Base-by-base conservation (phyloP, 495 filamentous ascomycete species). In the Podospora pseudopauciseta region DNA sequence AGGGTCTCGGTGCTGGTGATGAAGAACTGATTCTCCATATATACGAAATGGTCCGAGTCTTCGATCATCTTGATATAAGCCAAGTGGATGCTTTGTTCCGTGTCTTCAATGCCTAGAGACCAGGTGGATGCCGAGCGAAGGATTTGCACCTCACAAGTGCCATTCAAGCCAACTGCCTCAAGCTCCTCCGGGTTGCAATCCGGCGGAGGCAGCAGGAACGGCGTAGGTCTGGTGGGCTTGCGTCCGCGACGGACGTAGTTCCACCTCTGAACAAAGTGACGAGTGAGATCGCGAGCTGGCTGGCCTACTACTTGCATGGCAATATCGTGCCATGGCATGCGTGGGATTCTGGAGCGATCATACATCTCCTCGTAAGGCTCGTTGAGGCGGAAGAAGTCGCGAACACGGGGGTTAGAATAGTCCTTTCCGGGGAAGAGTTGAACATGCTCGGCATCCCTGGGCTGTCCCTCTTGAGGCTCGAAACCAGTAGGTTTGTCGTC, bases 281-380 rank as follows among this genome's bases (percentile, higher is more conserved):
- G 86, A 26, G 93, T 97, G 60, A 98, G 85, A 80, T 99, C 95
- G 64, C 95, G 85, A 2, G 95, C 95, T 0, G 95, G 95, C 74
- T 98, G 95, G 53, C 95, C 95, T 27, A 98, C 93, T 28, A 99
- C 90, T 79, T 99, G 95, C 95, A 99, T 99, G 13, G 90, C 88
- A 64, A 99, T 95, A 77, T 99, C 95, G 74, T 99, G 95, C 95
- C 95, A 99, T 2, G 96, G 96, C 95, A 98, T 99, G 65, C 95
- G 84, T 0, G 96, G 92, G 19, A 95, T 84, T 74, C 89, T 88
- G 49, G 88, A 89, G 56, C 95, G 86, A 74, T 98, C 93, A 73
- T 99, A 99, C 95, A 99, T 99, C 77, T 99, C 95, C 71, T 96
- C 96, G 74, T 98, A 99, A 13, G 95, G 95, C 75, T 96, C 95